Base-by-base conservation (phyloP, 2,329 filamentous ascomycete genomes). In the Cadophora sp. region DNA sequence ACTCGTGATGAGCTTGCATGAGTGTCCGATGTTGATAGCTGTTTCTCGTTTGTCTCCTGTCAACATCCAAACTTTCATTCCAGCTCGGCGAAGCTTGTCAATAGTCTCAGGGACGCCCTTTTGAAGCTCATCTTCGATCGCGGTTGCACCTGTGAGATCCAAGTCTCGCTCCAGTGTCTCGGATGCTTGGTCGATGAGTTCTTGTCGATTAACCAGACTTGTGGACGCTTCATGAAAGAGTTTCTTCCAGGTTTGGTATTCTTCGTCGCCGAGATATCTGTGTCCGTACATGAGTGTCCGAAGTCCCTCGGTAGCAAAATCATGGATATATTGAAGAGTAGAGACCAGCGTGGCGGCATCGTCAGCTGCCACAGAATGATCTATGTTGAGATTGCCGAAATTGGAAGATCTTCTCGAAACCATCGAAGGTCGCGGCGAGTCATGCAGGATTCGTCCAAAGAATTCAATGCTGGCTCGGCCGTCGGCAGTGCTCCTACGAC, bases 21-120 rank as follows among this genome's bases (percentile, higher is more conserved):
- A 96, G 74, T 97, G 91, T 0, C 92, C 93, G 69, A 97, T 95
- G 74, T 96, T 96, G 80, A 97, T 95, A 41, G 93, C 93, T 0
- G 93, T 97, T 80, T 97, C 94, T 45, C 93, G 87, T 79, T 96
- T 97, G 78, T 97, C 94, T 30, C 94, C 94, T 0, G 94, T 97
- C 50, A 97, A 83, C 94, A 97, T 97, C 94, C 94, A 97, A 69
- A 97, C 88, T 78, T 95, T 96, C 81, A 97, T 95, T 68, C 8
- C 93, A 0, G 94, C 94, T 13, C 94, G 85, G 41, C 92, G 87
- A 14, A 97, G 83, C 79, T 94, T 96, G 77, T 97, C 94, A 68
- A 97, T 96, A 0, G 94, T 92, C 76, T 97, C 93, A 0, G 94
- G 94, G 0, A 97, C 94, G 8, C 94, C 94, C 63, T 90, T 86